Conservation (phyloP, 164 flowering plant genomes). For the Euptelea pleiosperma region DNA sequence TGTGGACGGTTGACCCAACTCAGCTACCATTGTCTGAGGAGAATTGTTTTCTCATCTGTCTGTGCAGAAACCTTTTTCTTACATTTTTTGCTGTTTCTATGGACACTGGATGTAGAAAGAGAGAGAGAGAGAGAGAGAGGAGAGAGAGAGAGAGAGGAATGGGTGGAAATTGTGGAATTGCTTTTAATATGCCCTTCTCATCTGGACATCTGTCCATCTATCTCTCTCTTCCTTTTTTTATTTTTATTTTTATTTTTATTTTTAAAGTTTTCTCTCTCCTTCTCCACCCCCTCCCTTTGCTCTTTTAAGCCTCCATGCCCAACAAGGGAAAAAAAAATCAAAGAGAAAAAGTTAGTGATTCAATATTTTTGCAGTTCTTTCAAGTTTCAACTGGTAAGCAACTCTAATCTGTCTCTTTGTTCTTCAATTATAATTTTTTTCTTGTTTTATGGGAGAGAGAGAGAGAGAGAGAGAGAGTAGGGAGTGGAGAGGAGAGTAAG, state of each 20-base stretch:
- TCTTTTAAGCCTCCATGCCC: background rate
- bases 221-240: background rate
- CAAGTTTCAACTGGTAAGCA: too few relatives aligned
- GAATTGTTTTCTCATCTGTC: too few relatives aligned
- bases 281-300: background rate
- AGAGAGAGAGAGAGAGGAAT: background rate
- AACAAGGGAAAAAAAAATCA: background rate
- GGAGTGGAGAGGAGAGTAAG: background rate
- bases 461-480: too few relatives aligned
- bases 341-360: constrained; percentile 7
- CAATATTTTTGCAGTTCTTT: constrained; percentile 19
- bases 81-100: too few relatives aligned
- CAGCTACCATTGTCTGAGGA: too few relatives aligned
- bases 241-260: background rate
- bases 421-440: too few relatives aligned
- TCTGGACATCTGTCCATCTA: background rate
- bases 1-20: too few relatives aligned
- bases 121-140: background rate
- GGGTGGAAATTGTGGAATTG: background rate
- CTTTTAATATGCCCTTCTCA: background rate
- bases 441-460: background rate
- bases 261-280: constrained; percentile 15
- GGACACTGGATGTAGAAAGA: too few relatives aligned
- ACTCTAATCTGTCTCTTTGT: too few relatives aligned
- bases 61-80: too few relatives aligned